Evolutionary conservation across 306 rosid species (phyloP).

Genomic region (Trichosanthes truncata): DNA sequence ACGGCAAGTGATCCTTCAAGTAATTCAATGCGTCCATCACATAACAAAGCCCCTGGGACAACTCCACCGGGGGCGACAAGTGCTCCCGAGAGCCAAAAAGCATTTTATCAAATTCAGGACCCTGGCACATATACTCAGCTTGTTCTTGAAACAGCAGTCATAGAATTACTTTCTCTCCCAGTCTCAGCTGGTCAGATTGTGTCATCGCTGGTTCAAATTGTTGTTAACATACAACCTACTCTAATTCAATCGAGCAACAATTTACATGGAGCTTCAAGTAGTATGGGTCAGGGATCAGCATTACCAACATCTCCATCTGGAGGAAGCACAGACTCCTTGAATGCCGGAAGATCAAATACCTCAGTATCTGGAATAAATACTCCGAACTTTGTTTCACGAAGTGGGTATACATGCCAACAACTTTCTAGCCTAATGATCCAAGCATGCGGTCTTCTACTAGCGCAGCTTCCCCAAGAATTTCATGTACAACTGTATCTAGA

Average conservation of each 20-base stretch:
- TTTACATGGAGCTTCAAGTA: conserved; percentile 62
- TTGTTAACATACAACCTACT: conserved; percentile 88
- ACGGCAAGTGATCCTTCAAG: conserved; percentile 39
- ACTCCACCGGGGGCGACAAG: conserved; percentile 64
- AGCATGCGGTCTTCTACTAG: conserved; percentile 93
- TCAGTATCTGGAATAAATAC: conserved; percentile 76
- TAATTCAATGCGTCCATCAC: conserved; percentile 46
- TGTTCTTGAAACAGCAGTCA: conserved; percentile 91
- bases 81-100: conserved; percentile 72
- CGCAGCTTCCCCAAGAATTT: conserved; percentile 96
- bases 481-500: conserved; percentile 78
- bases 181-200: conserved; percentile 80
- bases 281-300: conserved; percentile 75
- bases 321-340: conserved; percentile 92
- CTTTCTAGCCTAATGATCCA: conserved; percentile 89
- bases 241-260: conserved; percentile 77
- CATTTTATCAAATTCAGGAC: conserved; percentile 96
- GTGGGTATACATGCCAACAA: conserved; percentile 95
- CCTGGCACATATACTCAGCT: conserved; percentile 95
- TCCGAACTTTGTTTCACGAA: conserved; percentile 78
- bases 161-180: conserved; percentile 92
- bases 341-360: conserved; percentile 82
- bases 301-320: conserved; percentile 98
- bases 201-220: conserved; percentile 80
- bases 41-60: conserved; percentile 54